Base-by-base conservation (phyloP, 2,329 filamentous ascomycete genomes). In the Cladosporium austrohemisphaericum region DNA sequence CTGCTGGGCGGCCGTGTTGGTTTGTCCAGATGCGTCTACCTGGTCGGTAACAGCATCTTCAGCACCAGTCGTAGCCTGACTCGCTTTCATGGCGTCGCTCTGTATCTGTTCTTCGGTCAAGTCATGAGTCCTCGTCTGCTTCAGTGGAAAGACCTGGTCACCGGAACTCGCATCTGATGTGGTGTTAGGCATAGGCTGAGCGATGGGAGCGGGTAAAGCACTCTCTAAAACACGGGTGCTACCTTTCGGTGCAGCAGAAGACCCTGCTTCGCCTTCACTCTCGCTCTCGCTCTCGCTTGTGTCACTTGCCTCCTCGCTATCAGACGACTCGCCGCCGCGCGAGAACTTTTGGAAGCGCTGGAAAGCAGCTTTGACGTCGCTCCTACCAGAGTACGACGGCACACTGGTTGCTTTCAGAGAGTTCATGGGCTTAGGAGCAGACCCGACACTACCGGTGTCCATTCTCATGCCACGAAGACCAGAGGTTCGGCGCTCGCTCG, bases 311-410 rank as follows among this genome's bases (percentile, higher is more conserved):
- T 41, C 49, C 5, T 52, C 50, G 16, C 53, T 54, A 6, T 40
- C 44, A 6, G 40, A 46, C 7, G 44, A 48, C 37, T 52, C 45
- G 9, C 48, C 44, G 3, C 51, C 49, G 4, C 49, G 48, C 6
- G 55, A 35, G 19, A 55, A 54, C 4, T 50, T 41, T 26, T 52
- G 41, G 43, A 57, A 57, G 18, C 53, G 53, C 8, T 46, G 18
- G 32, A 55, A 57, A 6, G 52, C 53, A 25, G 37, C 50, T 22
- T 37, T 29, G 8, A 35, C 32, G 28, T 52, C 50, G 5, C 29
- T 28, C 16, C 11, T 38, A 11, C 41, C 37, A 10, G 45, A 43
- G 18, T 45, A 38, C 3, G 50, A 49, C 3, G 50, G 50, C 6
- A 52, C 45, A 26, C 40, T 45, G 20, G 26, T 51, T 5, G 41